A percentile compares a stretch with the other conserved stretches of the same genome.
phyloP scores from a whole-genome alignment of 805 yeast genomes.

The Candida odintsovae region DNA sequence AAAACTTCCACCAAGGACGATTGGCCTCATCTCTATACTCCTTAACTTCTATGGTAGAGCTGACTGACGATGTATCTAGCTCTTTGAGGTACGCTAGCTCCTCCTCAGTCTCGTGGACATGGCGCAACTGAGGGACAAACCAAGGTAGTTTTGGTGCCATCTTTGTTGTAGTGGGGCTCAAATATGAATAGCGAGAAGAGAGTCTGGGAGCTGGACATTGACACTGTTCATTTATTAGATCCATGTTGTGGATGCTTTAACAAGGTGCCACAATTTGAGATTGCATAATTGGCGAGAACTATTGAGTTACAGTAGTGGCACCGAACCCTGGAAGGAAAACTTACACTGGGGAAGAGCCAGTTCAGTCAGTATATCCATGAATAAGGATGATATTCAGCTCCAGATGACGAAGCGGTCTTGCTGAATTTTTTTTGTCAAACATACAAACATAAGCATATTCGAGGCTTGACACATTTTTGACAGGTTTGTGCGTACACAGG shows the following conservation, averaged over 20 bases:
- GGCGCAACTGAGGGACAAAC: background rate
- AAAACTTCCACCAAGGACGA: slow-evolving; percentile 48
- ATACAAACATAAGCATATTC: too few species aligned
- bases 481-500: too few species aligned
- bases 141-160: background rate
- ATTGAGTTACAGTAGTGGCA: too few species aligned
- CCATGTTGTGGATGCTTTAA: background rate
- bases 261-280: background rate
- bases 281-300: background rate
- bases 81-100: background rate
- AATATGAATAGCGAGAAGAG: too few species aligned
- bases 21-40: slow-evolving; percentile 49
- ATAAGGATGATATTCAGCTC: too few species aligned
- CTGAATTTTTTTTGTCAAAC: too few species aligned
- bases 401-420: too few species aligned
- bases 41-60: background rate
- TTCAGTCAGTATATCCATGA: too few species aligned
- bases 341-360: too few species aligned
- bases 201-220: background rate
- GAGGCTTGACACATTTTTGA: too few species aligned
- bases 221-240: background rate
- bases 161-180: background rate
- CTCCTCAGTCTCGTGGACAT: background rate
- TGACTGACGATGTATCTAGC: background rate
- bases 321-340: too few species aligned